phyloP scores from a whole-genome alignment of 257 asterid genomes.

The Parsonsia alboflavescens region DNA sequence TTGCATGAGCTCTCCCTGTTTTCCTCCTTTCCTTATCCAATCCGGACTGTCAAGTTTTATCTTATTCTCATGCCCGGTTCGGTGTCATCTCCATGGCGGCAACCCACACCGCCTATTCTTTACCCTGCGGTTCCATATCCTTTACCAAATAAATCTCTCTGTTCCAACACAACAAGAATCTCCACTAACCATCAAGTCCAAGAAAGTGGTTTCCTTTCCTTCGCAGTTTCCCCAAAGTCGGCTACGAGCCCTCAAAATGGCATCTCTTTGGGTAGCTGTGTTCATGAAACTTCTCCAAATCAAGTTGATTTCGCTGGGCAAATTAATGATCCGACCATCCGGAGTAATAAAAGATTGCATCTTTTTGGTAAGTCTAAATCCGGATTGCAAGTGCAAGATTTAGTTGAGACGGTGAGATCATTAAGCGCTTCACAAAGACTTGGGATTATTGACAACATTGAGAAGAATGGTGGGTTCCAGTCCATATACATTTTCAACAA shows the following conservation, averaged over 20 bases:
- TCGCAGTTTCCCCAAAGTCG: conserved; percentile 2
- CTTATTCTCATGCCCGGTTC: neutral
- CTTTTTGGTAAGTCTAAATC: neutral
- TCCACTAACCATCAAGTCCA: conserved; percentile 8
- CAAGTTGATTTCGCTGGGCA: neutral
- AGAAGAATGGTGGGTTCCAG: conserved; percentile 26
- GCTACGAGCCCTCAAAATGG: neutral
- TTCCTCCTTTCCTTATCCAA: neutral
- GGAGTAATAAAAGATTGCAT: neutral
- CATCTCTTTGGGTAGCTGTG: neutral
- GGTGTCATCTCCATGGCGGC: conserved; percentile 16
- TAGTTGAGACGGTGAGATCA: conserved; percentile 19
- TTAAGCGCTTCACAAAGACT: conserved; percentile 22
- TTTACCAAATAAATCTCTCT: neutral
- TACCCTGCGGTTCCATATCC: conserved; percentile 16
- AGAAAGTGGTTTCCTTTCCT: conserved; percentile 3
- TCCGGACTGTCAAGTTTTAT: neutral
- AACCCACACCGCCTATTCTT: conserved; percentile 15
- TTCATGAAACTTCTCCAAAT: neutral
- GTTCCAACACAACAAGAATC: neutral
- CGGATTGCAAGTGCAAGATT: conserved; percentile 14
- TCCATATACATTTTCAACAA: conserved; percentile 35
- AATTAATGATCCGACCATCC: neutral
- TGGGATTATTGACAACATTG: conserved; percentile 12
- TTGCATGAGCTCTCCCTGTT: neutral